A percentile compares a stretch with the other conserved stretches of the same genome.
Evolutionary conservation across 129 eudicot species (phyloP).

Genomic region (Deinandra increscens): DNA sequence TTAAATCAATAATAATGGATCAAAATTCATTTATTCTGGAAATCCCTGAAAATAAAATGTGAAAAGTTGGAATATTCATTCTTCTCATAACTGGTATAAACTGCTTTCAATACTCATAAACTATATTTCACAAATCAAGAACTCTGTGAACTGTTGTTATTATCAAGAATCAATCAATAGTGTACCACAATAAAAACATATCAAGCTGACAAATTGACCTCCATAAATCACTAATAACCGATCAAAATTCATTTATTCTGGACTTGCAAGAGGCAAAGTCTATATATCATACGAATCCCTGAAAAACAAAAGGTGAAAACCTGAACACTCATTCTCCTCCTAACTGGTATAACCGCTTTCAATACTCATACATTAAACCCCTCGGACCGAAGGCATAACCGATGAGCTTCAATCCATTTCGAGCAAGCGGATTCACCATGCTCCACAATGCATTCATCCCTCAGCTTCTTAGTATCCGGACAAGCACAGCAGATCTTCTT

Average conservation of each 20-base stretch:
- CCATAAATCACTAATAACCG: constrained; percentile 1
- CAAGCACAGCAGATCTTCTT: constrained; percentile 98
- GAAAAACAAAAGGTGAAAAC: constrained; percentile 27
- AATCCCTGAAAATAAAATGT: no score
- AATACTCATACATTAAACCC: constrained; percentile 69
- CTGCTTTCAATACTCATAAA: no score
- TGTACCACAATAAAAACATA: not conserved
- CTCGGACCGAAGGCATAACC: constrained; percentile 78
- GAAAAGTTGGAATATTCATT: no score
- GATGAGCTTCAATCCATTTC: constrained; percentile 96
- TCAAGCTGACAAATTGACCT: constrained; percentile 23
- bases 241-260: constrained; percentile 35
- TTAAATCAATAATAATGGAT: no score
- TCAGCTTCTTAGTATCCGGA: constrained; percentile 85
- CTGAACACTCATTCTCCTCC: not conserved
- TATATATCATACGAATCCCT: constrained; percentile 15
- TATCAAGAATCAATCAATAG: constrained; percentile 8
- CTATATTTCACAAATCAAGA: constrained; percentile 5
- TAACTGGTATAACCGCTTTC: not conserved
- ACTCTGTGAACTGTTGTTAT: constrained; percentile 4
- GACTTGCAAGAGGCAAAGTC: not conserved
- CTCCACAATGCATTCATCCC: constrained; percentile 90
- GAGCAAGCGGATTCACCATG: constrained; percentile 86
- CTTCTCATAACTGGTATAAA: no score
- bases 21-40: no score